These are phyloP conservation scores for Fomitopsis pinicola DNA, from an alignment of 1,284 basidiomycete species.

Conservation along the genomic window DNA sequence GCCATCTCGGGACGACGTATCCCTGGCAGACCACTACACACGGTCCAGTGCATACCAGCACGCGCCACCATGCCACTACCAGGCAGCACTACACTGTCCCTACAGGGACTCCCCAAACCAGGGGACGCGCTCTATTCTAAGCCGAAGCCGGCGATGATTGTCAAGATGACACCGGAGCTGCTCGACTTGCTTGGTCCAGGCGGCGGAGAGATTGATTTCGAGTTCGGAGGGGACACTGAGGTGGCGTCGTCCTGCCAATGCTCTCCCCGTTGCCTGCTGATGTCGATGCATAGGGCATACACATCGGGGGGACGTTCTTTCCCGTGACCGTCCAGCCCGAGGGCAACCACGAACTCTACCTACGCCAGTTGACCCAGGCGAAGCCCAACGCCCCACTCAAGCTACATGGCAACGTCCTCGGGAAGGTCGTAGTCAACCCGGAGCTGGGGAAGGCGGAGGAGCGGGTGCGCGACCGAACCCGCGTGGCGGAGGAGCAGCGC, in stretches of 20 bases:
- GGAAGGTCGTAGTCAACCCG: conserved; percentile 60
- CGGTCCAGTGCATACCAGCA: background rate
- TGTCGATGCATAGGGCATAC: conserved; percentile 46
- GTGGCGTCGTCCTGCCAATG: conserved; percentile 33
- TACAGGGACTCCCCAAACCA: conserved; percentile 50
- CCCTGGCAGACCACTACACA: background rate
- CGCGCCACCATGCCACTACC: conserved; percentile 57
- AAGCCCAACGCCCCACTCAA: conserved; percentile 62
- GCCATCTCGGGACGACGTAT: background rate
- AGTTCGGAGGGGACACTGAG: conserved; percentile 49
- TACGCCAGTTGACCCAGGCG: conserved; percentile 50
- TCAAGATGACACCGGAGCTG: conserved; percentile 65
- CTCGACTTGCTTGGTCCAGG: conserved; percentile 55
- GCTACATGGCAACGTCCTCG: conserved; percentile 65
- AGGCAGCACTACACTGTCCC: conserved; percentile 42
- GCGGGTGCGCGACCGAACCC: conserved; percentile 52
- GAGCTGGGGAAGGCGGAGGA: conserved; percentile 49
- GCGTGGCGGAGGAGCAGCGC: conserved; percentile 53
- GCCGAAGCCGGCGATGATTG: conserved; percentile 67
- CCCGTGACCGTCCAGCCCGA: conserved; percentile 52
- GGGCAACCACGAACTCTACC: conserved; percentile 62
- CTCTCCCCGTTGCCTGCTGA: background rate
- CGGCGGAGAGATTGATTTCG: conserved; percentile 48
- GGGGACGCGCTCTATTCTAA: conserved; percentile 51
- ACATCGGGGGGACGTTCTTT: conserved; percentile 60